A percentile compares a stretch with the other conserved stretches of the same genome.
Evolutionary conservation across 208 protist genomes (phyloP).

Genomic region (Phytomonas sp.): DNA sequence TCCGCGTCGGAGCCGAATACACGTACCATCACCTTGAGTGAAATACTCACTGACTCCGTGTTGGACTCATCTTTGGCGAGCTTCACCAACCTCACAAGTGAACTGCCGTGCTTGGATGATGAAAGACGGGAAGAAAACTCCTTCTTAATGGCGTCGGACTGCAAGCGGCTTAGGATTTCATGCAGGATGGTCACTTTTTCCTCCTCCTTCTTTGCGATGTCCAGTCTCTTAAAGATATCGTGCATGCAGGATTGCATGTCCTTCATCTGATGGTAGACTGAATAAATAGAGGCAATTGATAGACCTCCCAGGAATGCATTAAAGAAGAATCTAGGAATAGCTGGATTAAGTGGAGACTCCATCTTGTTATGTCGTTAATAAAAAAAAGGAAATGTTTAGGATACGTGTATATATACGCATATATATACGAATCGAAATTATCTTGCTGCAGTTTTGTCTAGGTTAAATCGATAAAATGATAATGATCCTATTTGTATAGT

Average conservation of each 20-base stretch:
- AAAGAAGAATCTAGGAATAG: slow-evolving; percentile 60
- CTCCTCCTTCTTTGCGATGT: slow-evolving; percentile 25
- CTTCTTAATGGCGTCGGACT: slow-evolving; percentile 51
- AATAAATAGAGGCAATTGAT: slow-evolving; percentile 41
- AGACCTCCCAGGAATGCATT: slow-evolving; percentile 44
- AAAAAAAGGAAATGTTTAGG: background rate
- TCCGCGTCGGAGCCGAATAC: slow-evolving; percentile 57
- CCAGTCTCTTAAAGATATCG: slow-evolving; percentile 28
- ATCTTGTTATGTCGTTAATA: slow-evolving; percentile 19
- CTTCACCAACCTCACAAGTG: slow-evolving; percentile 41
- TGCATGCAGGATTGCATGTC: slow-evolving; percentile 35
- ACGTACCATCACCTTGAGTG: slow-evolving; percentile 38
- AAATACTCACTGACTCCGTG: slow-evolving; percentile 27
- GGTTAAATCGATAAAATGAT: background rate
- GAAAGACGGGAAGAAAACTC: slow-evolving; percentile 43
- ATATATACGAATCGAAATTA: slow-evolving; percentile 2
- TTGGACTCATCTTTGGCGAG: slow-evolving; percentile 62
- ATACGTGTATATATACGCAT: slow-evolving; percentile 8
- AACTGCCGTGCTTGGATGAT: slow-evolving; percentile 27
- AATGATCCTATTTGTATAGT: background rate
- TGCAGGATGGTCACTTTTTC: slow-evolving; percentile 26
- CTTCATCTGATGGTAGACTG: slow-evolving; percentile 75
- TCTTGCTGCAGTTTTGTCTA: background rate
- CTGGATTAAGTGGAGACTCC: slow-evolving; percentile 83
- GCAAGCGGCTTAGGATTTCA: slow-evolving; percentile 41